These are phyloP conservation scores for Candida caryicola DNA, from an alignment of 805 yeast species.

Conservation along the genomic window DNA sequence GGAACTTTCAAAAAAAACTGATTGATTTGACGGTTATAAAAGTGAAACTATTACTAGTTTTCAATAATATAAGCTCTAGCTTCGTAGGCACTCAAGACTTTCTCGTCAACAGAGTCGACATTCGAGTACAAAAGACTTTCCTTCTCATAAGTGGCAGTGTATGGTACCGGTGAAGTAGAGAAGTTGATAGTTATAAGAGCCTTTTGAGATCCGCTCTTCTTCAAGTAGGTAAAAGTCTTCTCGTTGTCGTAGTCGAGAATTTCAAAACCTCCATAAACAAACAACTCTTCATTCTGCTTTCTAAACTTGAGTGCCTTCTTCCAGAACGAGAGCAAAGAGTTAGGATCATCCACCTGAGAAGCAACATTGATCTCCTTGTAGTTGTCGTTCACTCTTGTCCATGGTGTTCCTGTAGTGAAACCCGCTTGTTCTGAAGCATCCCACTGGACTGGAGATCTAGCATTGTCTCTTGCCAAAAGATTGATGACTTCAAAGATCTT, in stretches of 20 bases:
- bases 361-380: conserved; percentile 49
- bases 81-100: conserved; percentile 41
- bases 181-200: conserved; percentile 45
- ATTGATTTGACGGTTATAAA: not conserved
- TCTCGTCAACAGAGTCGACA: conserved; percentile 20
- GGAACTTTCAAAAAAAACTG: not conserved
- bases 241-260: conserved; percentile 43
- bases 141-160: conserved; percentile 26
- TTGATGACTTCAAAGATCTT: conserved; percentile 32
- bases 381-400: conserved; percentile 53
- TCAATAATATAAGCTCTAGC: conserved; percentile 39
- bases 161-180: conserved; percentile 28
- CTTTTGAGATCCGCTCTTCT: conserved; percentile 28
- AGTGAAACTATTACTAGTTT: conserved; percentile 4
- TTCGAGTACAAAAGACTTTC: conserved; percentile 32
- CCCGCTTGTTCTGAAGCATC: conserved; percentile 43
- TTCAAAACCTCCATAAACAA: conserved; percentile 47
- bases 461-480: conserved; percentile 48
- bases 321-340: conserved; percentile 48
- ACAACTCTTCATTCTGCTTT: conserved; percentile 41
- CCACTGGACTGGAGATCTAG: conserved; percentile 61
- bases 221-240: conserved; percentile 41
- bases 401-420: conserved; percentile 47
- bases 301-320: conserved; percentile 41
- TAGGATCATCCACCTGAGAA: conserved; percentile 42